Base-by-base conservation (phyloP, 257 asterid genomes). In the Avicennia marina region DNA sequence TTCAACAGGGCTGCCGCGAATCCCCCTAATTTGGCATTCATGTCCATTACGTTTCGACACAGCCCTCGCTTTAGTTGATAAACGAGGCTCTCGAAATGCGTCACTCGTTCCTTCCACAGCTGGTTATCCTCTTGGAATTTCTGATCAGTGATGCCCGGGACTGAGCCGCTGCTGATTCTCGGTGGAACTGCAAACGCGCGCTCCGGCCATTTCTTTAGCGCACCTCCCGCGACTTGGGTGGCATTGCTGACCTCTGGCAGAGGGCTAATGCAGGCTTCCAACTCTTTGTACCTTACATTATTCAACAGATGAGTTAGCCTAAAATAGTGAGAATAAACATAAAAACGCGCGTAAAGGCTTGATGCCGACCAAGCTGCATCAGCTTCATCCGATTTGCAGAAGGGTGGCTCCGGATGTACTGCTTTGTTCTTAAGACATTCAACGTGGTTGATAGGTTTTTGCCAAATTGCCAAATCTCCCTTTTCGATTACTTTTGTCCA, bases 21-120 rank as follows among this genome's bases (percentile, higher is more conserved):
- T 24, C 98, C 97, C 62, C 98, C 97, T 7, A 91, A 33, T 29
- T 81, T 57, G 15, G 97, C 97, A 22, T 93, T 93, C 87, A 89
- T 89, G 72, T 93, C 98, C 98, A 93, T 85, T 39, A 89, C 81
- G 43, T 93, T 93, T 4, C 97, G 72, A 31, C 69, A 75, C 3
- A 56, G 53, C 32, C 97, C 98, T 45, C 74, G 81, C 13, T 78
- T 61, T 20, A 86, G 19, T 20, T 74, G 74, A 31, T 84, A 49
- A 1, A 82, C 72, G 0, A 93, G 48, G 4, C 58, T 75, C 57
- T 75, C 81, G 81, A 88, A 89, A 53, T 91, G 61, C 3, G 74
- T 36, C 36, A 81, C 46, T 0, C 95, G 60, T 2, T 69, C 75
- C 63, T 57, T 89, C 97, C 98, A 91, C 19, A 75, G 34, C 10